phyloP scores from a whole-genome alignment of 805 yeast species.

The Blastobotrys terrestris region DNA sequence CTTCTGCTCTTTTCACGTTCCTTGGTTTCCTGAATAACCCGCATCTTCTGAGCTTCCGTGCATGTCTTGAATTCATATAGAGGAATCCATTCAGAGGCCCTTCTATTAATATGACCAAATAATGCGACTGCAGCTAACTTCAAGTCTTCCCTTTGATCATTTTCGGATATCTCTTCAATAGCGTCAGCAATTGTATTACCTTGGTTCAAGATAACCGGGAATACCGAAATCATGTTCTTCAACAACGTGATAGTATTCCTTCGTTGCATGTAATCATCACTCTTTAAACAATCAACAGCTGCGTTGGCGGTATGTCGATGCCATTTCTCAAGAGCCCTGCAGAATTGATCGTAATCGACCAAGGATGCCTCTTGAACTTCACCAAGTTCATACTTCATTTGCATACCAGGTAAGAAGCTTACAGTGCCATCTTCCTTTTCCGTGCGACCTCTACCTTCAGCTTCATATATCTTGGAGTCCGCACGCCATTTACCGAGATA shows the following conservation, averaged over 20 bases:
- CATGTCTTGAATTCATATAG: slow-evolving; percentile 22
- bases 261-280: slow-evolving; percentile 64
- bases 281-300: slow-evolving; percentile 37
- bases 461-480: slow-evolving; percentile 28
- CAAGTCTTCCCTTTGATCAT: slow-evolving; percentile 73
- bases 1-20: slow-evolving; percentile 15
- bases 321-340: slow-evolving; percentile 45
- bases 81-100: slow-evolving; percentile 23
- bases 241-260: slow-evolving; percentile 74
- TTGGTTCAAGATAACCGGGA: slow-evolving; percentile 64
- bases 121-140: slow-evolving; percentile 55
- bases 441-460: slow-evolving; percentile 25
- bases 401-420: slow-evolving; percentile 24
- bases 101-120: slow-evolving; percentile 23
- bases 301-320: slow-evolving; percentile 45
- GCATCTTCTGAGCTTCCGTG: slow-evolving; percentile 21
- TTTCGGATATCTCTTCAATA: slow-evolving; percentile 42
- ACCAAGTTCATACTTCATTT: slow-evolving; percentile 11
- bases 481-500: slow-evolving; percentile 43
- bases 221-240: slow-evolving; percentile 55
- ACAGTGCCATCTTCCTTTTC: slow-evolving; percentile 10
- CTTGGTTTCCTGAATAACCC: slow-evolving; percentile 22
- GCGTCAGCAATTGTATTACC: slow-evolving; percentile 45
- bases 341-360: slow-evolving; percentile 33
- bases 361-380: slow-evolving; percentile 17